Evolutionary conservation across 192 early-diverging fungal species (phyloP).

Genomic region (Pilaira anomala): DNA sequence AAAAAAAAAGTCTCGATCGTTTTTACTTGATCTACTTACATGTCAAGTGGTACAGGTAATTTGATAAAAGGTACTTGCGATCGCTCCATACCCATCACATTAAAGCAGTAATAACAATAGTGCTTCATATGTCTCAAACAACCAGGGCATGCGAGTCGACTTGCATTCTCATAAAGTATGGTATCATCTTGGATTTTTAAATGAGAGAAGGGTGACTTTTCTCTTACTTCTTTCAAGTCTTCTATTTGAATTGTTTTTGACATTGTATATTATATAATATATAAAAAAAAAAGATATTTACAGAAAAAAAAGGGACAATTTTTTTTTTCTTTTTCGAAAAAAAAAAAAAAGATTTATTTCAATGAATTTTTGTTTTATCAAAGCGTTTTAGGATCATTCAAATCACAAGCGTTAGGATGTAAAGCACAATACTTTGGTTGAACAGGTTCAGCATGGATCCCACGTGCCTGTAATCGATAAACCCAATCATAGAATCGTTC

Average conservation of each 20-base stretch:
- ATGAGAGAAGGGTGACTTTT: constrained; percentile 13
- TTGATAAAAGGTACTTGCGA: constrained; percentile 54
- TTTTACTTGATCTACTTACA: constrained; percentile 43
- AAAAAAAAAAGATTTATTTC: no score
- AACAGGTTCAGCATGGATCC: constrained; percentile 54
- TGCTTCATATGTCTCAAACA: constrained; percentile 65
- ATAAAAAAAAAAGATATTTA: no score
- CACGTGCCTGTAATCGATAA: constrained; percentile 64
- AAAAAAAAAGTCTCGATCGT: no score
- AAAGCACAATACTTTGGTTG: constrained; percentile 61
- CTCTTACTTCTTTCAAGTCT: neutral
- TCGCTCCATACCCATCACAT: constrained; percentile 45
- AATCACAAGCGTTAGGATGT: constrained; percentile 36
- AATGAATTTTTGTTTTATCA: no score
- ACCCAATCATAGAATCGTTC: constrained; percentile 66
- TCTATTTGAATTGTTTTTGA: neutral
- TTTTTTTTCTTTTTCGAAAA: no score
- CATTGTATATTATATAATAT: neutral
- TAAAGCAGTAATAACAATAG: constrained; percentile 71
- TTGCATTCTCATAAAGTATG: constrained; percentile 2
- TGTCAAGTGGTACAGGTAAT: constrained; percentile 71
- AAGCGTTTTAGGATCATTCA: constrained; percentile 12
- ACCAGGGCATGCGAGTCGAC: constrained; percentile 40
- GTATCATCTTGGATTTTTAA: constrained; percentile 18
- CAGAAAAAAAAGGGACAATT: no score